Evolutionary conservation across 2,329 filamentous ascomycete species (phyloP), one percentile per base, ranked within the genome.

Genomic region (Microdochium paspali): DNA sequence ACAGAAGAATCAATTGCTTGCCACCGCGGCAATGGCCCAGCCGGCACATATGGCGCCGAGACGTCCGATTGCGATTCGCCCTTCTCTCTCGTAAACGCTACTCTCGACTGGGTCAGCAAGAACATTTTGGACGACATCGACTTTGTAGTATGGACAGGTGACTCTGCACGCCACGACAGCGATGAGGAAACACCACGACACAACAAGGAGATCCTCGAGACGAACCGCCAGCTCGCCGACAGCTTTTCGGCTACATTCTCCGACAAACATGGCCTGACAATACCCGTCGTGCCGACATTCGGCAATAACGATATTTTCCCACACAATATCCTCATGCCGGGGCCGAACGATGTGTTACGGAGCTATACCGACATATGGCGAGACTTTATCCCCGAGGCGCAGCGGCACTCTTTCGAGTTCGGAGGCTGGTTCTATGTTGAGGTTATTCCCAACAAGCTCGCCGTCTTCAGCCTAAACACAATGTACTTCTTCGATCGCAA

Each of bases 241-340:
- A 88, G 88, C 63, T 95, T 96, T 31, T 71, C 76, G 39, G 70
- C 78, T 53, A 61, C 71, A 49, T 63, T 72, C 46, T 61, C 69
- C 51, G 72, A 72, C n/a, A 70, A 71, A 28, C 71, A 78, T 47
- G 78, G 80, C 49, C 76, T 90, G 49, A 66, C 74, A 12, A 77
- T 97, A 3, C 91, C 93, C 3, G 80, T 97, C 25, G 75, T 98
- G 20, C 90, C 93, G 0, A 96, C 84, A 0, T 84, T 96, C 56
- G 93, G 93, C 51, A 98, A 98, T 70, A 98, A 98, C 66, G 93
- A 98, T 60, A 90, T 98, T 49, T 80, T 96, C 50, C 93, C 93
- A 1, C 93, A 98, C 69, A 98, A 98, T 59, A 94, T 97, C 60
- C 82, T 98, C 63, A 72, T 81, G 39, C 74, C 80, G 1, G 93